Evolutionary conservation across 192 early-diverging fungal species (phyloP).

Genomic region (Pilobolus umbonatus): DNA sequence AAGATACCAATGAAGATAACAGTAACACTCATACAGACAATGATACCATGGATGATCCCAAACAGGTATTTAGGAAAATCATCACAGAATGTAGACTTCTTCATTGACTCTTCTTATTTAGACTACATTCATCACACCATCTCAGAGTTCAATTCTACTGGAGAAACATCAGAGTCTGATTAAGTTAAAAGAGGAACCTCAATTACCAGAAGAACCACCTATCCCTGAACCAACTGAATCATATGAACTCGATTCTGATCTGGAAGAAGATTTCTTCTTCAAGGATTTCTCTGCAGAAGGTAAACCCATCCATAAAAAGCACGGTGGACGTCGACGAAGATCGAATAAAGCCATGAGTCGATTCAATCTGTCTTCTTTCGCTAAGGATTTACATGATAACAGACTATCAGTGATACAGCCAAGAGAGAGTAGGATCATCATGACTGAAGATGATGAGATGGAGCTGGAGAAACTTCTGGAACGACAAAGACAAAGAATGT

Average conservation of each 20-base stretch:
- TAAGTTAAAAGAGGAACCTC: not conserved
- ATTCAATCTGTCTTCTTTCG: conserved; percentile 22
- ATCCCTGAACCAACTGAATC: not conserved
- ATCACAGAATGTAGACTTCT: too few species aligned
- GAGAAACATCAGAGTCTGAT: not conserved
- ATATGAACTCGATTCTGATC: conserved; percentile 15
- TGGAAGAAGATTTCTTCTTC: conserved; percentile 27
- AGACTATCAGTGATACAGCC: conserved; percentile 22
- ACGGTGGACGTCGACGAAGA: not conserved
- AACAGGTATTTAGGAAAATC: too few species aligned
- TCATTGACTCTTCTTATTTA: too few species aligned
- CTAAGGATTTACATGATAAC: conserved; percentile 23
- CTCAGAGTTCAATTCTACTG: too few species aligned
- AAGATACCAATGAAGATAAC: conserved; percentile 1
- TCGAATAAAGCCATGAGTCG: not conserved
- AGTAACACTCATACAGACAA: not conserved
- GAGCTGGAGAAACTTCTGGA: conserved; percentile 18
- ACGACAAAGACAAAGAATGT: conserved; percentile 7
- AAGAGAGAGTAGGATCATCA: conserved; percentile 11
- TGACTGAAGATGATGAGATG: conserved; percentile 23
- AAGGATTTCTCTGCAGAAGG: conserved; percentile 22
- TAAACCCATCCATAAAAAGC: not conserved
- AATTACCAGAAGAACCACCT: not conserved
- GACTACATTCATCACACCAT: too few species aligned
- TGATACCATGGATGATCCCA: too few species aligned